Percentiles rank a stretch among this genome's conserved stretches.
Conservation (phyloP, 768 basidiomycete species). For the Trichaptum fuscoviolaceum region DNA sequence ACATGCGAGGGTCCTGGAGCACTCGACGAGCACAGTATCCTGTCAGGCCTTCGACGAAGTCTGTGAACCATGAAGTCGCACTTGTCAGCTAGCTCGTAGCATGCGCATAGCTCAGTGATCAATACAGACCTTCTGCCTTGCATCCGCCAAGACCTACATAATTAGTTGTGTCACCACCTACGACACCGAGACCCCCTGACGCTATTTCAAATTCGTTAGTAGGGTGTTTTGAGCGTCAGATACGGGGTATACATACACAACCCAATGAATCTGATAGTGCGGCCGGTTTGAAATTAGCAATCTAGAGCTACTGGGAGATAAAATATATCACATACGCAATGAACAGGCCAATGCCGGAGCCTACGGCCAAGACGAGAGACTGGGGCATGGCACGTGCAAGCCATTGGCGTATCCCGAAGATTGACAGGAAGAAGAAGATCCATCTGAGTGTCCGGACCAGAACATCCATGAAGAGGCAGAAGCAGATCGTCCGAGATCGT, state of each 20-base stretch:
- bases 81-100: slow-evolving; percentile 13
- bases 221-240: slow-evolving; percentile 2
- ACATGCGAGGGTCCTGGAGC: slow-evolving; percentile 71
- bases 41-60: slow-evolving; percentile 44
- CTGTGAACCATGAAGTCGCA: slow-evolving; percentile 16
- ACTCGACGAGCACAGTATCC: slow-evolving; percentile 60
- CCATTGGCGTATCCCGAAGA: slow-evolving; percentile 87
- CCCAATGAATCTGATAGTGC: slow-evolving; percentile 57
- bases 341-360: slow-evolving; percentile 83
- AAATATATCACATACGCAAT: slow-evolving; percentile 55
- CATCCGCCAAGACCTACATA: slow-evolving; percentile 78
- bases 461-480: background rate
- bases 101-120: slow-evolving; percentile 9
- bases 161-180: slow-evolving; percentile 67
- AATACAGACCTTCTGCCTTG: slow-evolving; percentile 34
- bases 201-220: slow-evolving; percentile 31
- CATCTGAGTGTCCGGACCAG: slow-evolving; percentile 39
- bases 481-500: background rate
- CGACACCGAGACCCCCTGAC: slow-evolving; percentile 61
- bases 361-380: slow-evolving; percentile 78
- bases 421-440: slow-evolving; percentile 74
- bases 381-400: slow-evolving; percentile 84
- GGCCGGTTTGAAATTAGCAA: slow-evolving; percentile 10
- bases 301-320: background rate
- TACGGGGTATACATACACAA: slow-evolving; percentile 40